phyloP scores from a whole-genome alignment of 2,329 filamentous ascomycete species.

The Pseudogymnoascus sp. region DNA sequence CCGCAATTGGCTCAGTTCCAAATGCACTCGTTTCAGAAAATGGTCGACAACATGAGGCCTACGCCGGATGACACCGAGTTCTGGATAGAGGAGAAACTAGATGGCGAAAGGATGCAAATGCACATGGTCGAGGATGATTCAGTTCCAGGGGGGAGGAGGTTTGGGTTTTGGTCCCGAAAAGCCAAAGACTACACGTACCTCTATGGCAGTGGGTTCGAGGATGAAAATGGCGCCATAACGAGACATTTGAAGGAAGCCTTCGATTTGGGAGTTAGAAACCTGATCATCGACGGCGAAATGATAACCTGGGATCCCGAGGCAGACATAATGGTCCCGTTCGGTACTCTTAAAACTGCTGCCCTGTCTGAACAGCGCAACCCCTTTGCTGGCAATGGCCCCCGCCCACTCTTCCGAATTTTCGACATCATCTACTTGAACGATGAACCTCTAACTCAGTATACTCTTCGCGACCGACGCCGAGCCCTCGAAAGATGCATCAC shows the following conservation, averaged over 20 bases:
- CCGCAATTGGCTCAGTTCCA: conserved; percentile 92
- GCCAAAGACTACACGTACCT: conserved; percentile 94
- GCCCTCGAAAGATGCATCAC: conserved; percentile 67
- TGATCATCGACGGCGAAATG: conserved; percentile 97
- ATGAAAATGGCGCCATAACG: conserved; percentile 70
- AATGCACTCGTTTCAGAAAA: conserved; percentile 70
- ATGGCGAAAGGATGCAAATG: conserved; percentile 94
- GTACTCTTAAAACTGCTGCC: conserved; percentile 86
- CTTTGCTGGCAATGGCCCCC: conserved; percentile 49
- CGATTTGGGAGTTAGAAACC: conserved; percentile 64
- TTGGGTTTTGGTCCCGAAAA: conserved; percentile 90
- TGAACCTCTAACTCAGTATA: conserved; percentile 69
- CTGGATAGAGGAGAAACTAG: conserved; percentile 97
- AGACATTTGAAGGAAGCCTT: conserved; percentile 74
- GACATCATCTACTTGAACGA: conserved; percentile 88
- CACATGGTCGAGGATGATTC: conserved; percentile 72
- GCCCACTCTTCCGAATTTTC: conserved; percentile 79
- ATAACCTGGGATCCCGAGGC: conserved; percentile 90
- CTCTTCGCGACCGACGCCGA: conserved; percentile 67
- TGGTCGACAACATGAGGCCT: conserved; percentile 59
- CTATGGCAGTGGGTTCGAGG: conserved; percentile 70
- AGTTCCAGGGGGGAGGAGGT: conserved; percentile 61
- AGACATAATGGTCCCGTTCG: conserved; percentile 81
- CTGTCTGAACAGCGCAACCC: conserved; percentile 70
- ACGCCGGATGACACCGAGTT: conserved; percentile 68